Percentiles rank a stretch among this genome's conserved stretches.
phyloP scores from a whole-genome alignment of 163 green algal genomes.

The Coccomyxa subellipsoidea region DNA sequence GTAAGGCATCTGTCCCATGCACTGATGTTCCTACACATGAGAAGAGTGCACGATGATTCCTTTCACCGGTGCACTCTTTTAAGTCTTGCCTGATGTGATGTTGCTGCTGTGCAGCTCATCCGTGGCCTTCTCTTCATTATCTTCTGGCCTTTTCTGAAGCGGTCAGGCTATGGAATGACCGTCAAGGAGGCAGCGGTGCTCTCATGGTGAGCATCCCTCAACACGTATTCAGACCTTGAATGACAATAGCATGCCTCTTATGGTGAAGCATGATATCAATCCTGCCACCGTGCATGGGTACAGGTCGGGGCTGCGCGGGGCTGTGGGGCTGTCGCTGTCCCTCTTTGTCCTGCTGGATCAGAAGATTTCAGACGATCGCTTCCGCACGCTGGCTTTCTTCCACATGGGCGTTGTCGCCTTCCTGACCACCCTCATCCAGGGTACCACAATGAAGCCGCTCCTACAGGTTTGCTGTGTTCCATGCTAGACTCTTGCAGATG shows the following conservation, averaged over 20 bases:
- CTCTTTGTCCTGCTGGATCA: constrained; percentile 35
- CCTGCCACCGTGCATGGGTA: no score
- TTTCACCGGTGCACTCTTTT: no score
- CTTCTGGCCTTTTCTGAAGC: constrained; percentile 56
- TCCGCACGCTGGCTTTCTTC: constrained; percentile 38
- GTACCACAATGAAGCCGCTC: constrained; percentile 34
- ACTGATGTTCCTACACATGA: no score
- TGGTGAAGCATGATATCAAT: no score
- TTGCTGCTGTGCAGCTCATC: constrained; percentile 44
- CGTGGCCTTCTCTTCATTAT: constrained; percentile 45
- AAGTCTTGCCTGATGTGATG: no score
- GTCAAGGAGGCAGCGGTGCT: constrained; percentile 47
- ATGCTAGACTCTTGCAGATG: neutral
- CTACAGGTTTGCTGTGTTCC: constrained; percentile 24
- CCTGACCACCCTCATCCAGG: constrained; percentile 44
- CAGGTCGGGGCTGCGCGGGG: constrained; percentile 61
- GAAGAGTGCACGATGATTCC: no score
- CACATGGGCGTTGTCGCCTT: constrained; percentile 26
- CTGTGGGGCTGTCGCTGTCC: constrained; percentile 68
- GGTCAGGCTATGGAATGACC: constrained; percentile 57
- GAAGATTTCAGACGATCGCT: constrained; percentile 25
- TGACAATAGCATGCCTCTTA: neutral
- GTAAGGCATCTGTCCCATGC: constrained; percentile 13
- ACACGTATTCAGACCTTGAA: neutral
- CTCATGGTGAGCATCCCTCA: constrained; percentile 33